Percentiles rank a stretch among this genome's conserved stretches.
These are phyloP conservation scores for Chenopodium formosanum DNA, from an alignment of 148 eudicot genomes.

Conservation along the genomic window DNA sequence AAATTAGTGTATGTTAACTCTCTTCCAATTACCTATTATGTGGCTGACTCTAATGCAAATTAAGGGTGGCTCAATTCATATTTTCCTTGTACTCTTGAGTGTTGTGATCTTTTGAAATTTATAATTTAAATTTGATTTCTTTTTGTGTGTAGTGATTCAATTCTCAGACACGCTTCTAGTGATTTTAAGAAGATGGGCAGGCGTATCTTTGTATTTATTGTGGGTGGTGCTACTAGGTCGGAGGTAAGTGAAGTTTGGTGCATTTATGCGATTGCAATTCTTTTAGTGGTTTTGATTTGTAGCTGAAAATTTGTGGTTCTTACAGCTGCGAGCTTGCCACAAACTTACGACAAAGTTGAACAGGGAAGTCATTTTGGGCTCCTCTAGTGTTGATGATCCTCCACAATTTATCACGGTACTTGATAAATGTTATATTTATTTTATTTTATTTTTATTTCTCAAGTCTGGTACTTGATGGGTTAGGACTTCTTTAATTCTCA, in stretches of 20 bases:
- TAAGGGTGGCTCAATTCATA: not conserved
- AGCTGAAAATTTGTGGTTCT: not conserved
- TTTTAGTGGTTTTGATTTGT: not conserved
- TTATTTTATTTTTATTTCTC: not conserved
- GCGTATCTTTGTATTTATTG: slow-evolving; percentile 85
- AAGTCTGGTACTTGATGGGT: not conserved
- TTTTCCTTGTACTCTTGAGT: not conserved
- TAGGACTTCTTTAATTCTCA: not conserved
- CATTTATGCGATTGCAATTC: slow-evolving; percentile 4
- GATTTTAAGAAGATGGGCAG: slow-evolving; percentile 83
- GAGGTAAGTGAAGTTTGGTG: slow-evolving; percentile 51
- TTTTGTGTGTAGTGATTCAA: slow-evolving; percentile 61
- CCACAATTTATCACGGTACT: slow-evolving; percentile 77
- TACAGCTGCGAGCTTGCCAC: slow-evolving; percentile 87
- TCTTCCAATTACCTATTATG: not conserved
- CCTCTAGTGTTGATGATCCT: slow-evolving; percentile 93
- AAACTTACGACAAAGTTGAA: slow-evolving; percentile 74
- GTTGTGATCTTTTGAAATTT: not conserved
- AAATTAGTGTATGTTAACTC: not conserved
- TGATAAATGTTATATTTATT: not conserved
- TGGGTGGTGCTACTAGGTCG: slow-evolving; percentile 92
- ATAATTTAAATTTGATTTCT: not conserved
- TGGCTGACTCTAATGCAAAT: not conserved
- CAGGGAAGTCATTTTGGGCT: slow-evolving; percentile 82
- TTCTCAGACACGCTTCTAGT: slow-evolving; percentile 82